Conservation (phyloP, 129 eudicot genomes). For the Helichrysum umbraculigerum region DNA sequence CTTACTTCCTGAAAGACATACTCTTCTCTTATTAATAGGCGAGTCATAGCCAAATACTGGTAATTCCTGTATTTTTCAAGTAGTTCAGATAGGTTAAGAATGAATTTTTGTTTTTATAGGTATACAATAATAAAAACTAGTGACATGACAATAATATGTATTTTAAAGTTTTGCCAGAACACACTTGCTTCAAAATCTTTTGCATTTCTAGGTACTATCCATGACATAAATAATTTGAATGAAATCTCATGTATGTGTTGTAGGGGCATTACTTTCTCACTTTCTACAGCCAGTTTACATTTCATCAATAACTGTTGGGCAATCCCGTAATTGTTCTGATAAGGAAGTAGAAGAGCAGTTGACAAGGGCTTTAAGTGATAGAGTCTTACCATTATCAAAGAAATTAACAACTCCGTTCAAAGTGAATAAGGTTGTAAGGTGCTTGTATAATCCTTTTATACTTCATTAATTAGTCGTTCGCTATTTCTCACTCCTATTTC, state of each 20-base stretch:
- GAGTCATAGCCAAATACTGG: slow-evolving; percentile 3
- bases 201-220: background rate
- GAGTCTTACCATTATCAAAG: slow-evolving; percentile 59
- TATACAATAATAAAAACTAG: background rate
- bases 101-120: background rate
- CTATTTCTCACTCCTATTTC: background rate
- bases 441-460: slow-evolving; percentile 32
- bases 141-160: background rate
- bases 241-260: slow-evolving; percentile 28
- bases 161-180: background rate
- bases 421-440: slow-evolving; percentile 80
- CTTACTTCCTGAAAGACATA: background rate
- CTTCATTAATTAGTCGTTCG: slow-evolving; percentile 4
- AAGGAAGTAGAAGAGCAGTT: slow-evolving; percentile 48
- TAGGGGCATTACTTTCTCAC: slow-evolving; percentile 89
- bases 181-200: background rate
- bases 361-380: slow-evolving; percentile 68
- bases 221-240: background rate
- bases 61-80: background rate
- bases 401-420: slow-evolving; percentile 63
- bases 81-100: slow-evolving; percentile 2
- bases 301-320: slow-evolving; percentile 84
- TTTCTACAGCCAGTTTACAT: slow-evolving; percentile 84
- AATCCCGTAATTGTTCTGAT: slow-evolving; percentile 47
- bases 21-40: background rate